Evolutionary conservation across 202 grass and related monocot genomes (phyloP).

Genomic region (Elaeis oleifera): DNA sequence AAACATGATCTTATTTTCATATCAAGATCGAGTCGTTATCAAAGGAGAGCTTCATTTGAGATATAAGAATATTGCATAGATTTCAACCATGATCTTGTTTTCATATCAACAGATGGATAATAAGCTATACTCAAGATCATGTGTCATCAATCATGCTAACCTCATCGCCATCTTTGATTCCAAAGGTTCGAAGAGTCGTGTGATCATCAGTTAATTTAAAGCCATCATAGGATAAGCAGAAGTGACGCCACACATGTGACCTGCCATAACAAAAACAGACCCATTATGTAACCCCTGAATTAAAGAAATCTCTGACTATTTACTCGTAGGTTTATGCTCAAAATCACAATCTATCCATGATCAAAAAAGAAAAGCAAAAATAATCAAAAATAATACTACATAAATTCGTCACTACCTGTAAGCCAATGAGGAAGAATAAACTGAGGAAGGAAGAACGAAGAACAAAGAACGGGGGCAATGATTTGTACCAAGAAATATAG

Average conservation of each 20-base stretch:
- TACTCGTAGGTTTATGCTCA: too few species aligned
- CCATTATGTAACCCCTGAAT: neutral
- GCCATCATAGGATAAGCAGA: conserved; percentile 73
- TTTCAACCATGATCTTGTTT: too few species aligned
- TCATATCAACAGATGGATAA: neutral
- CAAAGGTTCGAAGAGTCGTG: conserved; percentile 46
- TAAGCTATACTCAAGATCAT: neutral
- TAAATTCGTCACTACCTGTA: too few species aligned
- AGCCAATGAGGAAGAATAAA: neutral
- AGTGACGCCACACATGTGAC: conserved; percentile 91
- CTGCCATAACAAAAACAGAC: conserved; percentile 22
- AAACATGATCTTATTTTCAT: too few species aligned
- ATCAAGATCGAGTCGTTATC: too few species aligned
- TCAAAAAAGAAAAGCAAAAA: too few species aligned
- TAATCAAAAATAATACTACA: too few species aligned
- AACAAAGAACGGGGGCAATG: neutral
- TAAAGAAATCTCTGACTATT: too few species aligned
- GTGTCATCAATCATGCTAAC: conserved; percentile 21
- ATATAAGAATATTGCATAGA: too few species aligned
- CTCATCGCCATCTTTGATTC: conserved; percentile 88
- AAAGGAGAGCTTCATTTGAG: too few species aligned
- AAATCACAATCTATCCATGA: too few species aligned
- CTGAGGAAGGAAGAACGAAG: too few species aligned
- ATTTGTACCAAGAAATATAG: conserved; percentile 57
- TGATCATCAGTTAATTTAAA: conserved; percentile 69